Percentiles rank a stretch among this genome's conserved stretches.
phyloP scores from a whole-genome alignment of 2,329 filamentous ascomycete genomes.

The Albophoma yamanashiensis region DNA sequence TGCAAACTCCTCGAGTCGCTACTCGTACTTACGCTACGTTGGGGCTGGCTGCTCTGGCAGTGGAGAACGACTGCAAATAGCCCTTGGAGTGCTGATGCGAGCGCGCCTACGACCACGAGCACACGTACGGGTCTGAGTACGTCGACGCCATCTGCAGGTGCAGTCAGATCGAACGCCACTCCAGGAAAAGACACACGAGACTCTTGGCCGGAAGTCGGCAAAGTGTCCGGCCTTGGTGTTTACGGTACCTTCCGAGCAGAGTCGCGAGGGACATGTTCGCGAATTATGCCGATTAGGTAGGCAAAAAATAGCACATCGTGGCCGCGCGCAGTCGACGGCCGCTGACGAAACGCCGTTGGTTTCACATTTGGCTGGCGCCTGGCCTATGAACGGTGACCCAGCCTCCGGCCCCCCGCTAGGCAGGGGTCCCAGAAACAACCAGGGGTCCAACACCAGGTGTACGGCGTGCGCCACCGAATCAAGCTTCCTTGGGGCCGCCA shows the following conservation, averaged over 20 bases:
- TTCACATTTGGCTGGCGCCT: slow-evolving; percentile 10
- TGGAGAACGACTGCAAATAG: background rate
- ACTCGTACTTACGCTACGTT: background rate
- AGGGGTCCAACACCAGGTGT: background rate
- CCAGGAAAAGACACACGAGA: background rate
- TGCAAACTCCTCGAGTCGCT: background rate
- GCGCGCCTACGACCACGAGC: background rate
- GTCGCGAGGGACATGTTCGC: background rate
- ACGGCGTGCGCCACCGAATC: background rate
- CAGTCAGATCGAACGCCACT: background rate
- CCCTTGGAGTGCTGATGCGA: background rate
- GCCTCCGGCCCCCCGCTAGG: background rate
- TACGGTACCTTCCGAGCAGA: background rate
- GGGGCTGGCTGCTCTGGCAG: background rate
- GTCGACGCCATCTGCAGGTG: background rate
- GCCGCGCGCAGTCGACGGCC: background rate
- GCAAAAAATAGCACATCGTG: background rate
- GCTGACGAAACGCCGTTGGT: slow-evolving; percentile 14
- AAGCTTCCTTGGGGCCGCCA: background rate
- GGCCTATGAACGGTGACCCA: slow-evolving; percentile 7
- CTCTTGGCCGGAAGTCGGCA: background rate
- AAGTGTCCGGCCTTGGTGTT: background rate
- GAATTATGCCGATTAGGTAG: background rate
- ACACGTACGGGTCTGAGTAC: background rate
- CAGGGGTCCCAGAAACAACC: background rate